Evolutionary conservation across 495 filamentous ascomycete genomes (phyloP), one percentile per base, ranked within the genome.

Genomic region (Penicillium riverlandense): DNA sequence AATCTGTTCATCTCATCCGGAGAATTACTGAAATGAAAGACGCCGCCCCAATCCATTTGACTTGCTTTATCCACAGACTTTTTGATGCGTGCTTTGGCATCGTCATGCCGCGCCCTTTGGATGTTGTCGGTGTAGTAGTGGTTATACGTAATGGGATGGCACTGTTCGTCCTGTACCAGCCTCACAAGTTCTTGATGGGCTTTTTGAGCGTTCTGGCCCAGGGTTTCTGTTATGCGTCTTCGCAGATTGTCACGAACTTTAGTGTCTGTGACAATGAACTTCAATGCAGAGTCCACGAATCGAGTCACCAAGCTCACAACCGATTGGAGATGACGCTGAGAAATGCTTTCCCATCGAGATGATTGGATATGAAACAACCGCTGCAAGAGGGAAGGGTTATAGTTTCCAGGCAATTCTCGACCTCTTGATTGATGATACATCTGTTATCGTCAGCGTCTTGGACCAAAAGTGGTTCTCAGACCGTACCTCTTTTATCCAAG

Each of bases 91-190:
- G 36, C 11, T 15, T 54, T 54, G 1, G 31, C 29, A 1, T 30
- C 30, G 10, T 61, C 54, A 10, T 51, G n/a, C 7, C 63, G 51
- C 1, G 52, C 52, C n/a, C 65, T 63, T n/a, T 62, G 47, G 35
- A 74, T 56, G 1, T 57, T 70, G 29, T 70, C 58, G 0, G 59
- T 71, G 40, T 69, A 76, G 29, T 70, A 70, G 37, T 70, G 67
- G 38, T 73, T 74, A 47, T 75, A 75, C 1, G 69, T 76, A 27
- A 72, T 66, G 0, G 67, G 69, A 35, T 63, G 58, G 8, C 54
- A 56, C 36, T 59, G 43, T 16, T 69, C 65, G 38, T 76, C 76
- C 12, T 61, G 46, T 6, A 79, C 53, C 6, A 78, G 48, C 32
- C 53, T 54, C 11, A 47, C 52, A 9, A 80, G 53, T 47, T 76